phyloP scores from a whole-genome alignment of 139 green algal genomes.

The Coelastrella sp. region DNA sequence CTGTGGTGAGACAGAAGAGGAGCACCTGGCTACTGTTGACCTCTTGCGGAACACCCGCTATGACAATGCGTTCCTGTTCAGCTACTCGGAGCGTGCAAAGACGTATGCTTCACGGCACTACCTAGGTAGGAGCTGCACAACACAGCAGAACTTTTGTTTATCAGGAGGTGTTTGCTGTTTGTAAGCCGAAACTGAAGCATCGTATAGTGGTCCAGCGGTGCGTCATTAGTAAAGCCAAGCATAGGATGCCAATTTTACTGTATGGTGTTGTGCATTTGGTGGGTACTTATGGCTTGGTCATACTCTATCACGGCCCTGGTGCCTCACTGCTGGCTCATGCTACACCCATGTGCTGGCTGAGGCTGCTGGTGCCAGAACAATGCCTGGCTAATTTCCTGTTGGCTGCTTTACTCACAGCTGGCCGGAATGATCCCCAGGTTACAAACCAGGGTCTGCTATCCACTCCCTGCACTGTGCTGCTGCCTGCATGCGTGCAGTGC shows the following conservation, averaged over 20 bases:
- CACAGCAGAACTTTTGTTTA: background rate
- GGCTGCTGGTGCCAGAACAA: background rate
- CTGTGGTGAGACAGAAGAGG: slow-evolving; percentile 90
- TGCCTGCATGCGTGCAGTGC: background rate
- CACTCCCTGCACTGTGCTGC: background rate
- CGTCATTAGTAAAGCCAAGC: no score
- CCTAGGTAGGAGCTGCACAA: background rate
- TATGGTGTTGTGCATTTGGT: no score
- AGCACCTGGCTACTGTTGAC: slow-evolving; percentile 85
- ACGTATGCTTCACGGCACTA: slow-evolving; percentile 84
- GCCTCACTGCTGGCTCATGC: background rate
- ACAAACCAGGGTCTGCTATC: background rate
- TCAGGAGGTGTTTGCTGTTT: background rate
- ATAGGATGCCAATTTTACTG: no score
- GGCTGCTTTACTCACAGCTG: background rate
- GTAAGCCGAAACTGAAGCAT: no score
- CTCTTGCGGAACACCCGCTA: slow-evolving; percentile 78
- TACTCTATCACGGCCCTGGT: background rate
- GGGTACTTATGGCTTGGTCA: no score
- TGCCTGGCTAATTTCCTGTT: background rate
- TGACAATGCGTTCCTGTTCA: slow-evolving; percentile 92
- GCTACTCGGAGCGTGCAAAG: slow-evolving; percentile 84
- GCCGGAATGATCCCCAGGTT: slow-evolving; percentile 1
- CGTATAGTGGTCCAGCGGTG: background rate
- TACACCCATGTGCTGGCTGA: background rate